These are phyloP conservation scores for Lentinula lateritia DNA, from an alignment of 768 basidiomycete genomes.

Conservation along the genomic window DNA sequence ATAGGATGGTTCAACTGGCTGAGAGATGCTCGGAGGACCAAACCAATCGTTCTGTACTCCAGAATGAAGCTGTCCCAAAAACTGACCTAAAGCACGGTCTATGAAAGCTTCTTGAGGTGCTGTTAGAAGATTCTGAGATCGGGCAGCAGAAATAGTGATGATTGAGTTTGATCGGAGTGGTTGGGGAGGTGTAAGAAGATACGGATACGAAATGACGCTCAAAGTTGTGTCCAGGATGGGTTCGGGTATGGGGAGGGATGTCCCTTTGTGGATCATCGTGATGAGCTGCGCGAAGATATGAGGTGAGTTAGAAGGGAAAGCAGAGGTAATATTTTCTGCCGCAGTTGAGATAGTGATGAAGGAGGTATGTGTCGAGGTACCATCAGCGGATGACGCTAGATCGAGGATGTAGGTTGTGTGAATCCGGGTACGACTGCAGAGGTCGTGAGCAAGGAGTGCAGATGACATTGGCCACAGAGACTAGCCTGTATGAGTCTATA, in stretches of 20 bases:
- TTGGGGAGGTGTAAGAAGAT: conserved; percentile 44
- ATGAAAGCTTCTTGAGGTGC: conserved; percentile 36
- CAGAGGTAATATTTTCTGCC: neutral
- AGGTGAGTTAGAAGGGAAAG: conserved; percentile 32
- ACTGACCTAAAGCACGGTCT: conserved; percentile 56
- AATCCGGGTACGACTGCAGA: conserved; percentile 19
- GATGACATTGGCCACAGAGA: neutral
- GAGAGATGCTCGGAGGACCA: conserved; percentile 37
- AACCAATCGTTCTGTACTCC: conserved; percentile 75
- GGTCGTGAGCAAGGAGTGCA: neutral
- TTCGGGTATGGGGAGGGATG: conserved; percentile 45
- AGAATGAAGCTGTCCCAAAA: conserved; percentile 58
- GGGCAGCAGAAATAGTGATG: conserved; percentile 33
- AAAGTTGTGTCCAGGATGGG: conserved; percentile 46
- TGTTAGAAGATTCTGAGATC: conserved; percentile 27
- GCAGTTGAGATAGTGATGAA: conserved; percentile 14
- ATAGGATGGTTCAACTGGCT: conserved; percentile 38
- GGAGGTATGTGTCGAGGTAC: conserved; percentile 19
- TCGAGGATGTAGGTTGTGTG: conserved; percentile 21
- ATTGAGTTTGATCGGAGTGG: conserved; percentile 28
- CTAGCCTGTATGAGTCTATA: conserved; percentile 2
- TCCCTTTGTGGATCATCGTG: conserved; percentile 32
- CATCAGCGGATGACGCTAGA: conserved; percentile 15
- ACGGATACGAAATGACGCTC: conserved; percentile 39
- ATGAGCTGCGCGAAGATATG: conserved; percentile 33